Conservation (phyloP, 140 eudicot species). For the Stevia rebaudiana region DNA sequence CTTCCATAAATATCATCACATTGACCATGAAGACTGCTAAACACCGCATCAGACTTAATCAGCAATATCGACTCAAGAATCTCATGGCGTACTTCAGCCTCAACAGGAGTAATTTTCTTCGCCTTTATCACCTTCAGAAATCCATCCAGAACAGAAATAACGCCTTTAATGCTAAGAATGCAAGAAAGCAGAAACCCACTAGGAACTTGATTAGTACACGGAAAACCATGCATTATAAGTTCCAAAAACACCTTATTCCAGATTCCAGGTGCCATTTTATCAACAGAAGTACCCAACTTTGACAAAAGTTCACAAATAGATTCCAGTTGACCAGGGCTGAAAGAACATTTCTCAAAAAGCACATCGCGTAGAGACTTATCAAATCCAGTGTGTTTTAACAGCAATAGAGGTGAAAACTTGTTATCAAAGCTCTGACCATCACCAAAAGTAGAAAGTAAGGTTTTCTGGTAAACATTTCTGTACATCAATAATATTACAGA, state of each 20-base stretch:
- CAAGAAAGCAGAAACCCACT: constrained; percentile 73
- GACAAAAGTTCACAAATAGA: constrained; percentile 49
- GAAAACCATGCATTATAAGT: constrained; percentile 79
- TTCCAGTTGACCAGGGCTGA: constrained; percentile 38
- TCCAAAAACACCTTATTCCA: constrained; percentile 55
- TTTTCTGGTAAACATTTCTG: constrained; percentile 49
- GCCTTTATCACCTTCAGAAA: constrained; percentile 39
- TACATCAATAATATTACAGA: constrained; percentile 50
- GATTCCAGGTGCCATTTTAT: constrained; percentile 56
- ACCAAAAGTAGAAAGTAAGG: constrained; percentile 46
- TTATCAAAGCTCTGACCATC: constrained; percentile 30
- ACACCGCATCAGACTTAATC: constrained; percentile 58
- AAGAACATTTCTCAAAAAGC: constrained; percentile 43
- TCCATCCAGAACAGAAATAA: constrained; percentile 48
- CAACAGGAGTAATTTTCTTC: constrained; percentile 32
- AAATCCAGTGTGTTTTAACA: constrained; percentile 64
- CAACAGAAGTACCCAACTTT: constrained; percentile 40
- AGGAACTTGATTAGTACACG: constrained; percentile 46
- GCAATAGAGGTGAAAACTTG: constrained; percentile 50
- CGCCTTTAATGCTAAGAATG: constrained; percentile 61
- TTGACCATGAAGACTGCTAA: constrained; percentile 50
- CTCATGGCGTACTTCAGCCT: constrained; percentile 42
- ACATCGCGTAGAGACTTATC: constrained; percentile 54
- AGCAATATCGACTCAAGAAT: constrained; percentile 56
- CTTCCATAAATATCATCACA: constrained; percentile 53